phyloP scores from a whole-genome alignment of 2,329 filamentous ascomycete species.

The Stagonosporopsis cucurbitacearum region DNA sequence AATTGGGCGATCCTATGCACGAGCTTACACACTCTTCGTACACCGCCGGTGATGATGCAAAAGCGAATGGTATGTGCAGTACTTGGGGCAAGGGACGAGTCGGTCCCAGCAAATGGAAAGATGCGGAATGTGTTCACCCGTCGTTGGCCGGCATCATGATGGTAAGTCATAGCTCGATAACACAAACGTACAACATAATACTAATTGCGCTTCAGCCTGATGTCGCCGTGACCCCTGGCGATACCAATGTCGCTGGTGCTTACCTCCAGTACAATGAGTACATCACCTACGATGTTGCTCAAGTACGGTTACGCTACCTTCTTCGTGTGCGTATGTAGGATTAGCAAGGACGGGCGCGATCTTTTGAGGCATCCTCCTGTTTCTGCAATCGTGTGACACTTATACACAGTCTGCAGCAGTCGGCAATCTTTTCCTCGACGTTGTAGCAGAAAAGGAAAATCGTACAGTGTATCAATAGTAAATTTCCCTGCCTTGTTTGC shows the following conservation, averaged over 20 bases:
- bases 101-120: conserved; percentile 75
- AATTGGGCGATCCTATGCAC: conserved; percentile 77
- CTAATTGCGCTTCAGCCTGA: conserved; percentile 34
- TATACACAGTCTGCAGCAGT: not conserved
- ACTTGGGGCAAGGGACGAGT: conserved; percentile 74
- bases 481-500: not conserved
- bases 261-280: conserved; percentile 74
- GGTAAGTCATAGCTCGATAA: conserved; percentile 53
- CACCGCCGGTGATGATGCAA: conserved; percentile 68
- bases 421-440: not conserved
- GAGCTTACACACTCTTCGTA: conserved; percentile 65
- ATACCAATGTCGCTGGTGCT: conserved; percentile 56
- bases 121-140: conserved; percentile 70
- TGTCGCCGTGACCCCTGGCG: conserved; percentile 51
- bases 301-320: conserved; percentile 73
- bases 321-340: conserved; percentile 60
- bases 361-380: not conserved
- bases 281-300: conserved; percentile 72
- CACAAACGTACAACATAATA: not conserved
- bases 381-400: not conserved
- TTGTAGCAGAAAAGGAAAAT: not conserved
- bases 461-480: not conserved
- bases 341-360: too few relatives aligned
- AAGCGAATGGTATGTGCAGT: conserved; percentile 64
- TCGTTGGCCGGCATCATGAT: conserved; percentile 73